phyloP scores from a whole-genome alignment of 148 eudicot genomes.

The Beta vulgaris region DNA sequence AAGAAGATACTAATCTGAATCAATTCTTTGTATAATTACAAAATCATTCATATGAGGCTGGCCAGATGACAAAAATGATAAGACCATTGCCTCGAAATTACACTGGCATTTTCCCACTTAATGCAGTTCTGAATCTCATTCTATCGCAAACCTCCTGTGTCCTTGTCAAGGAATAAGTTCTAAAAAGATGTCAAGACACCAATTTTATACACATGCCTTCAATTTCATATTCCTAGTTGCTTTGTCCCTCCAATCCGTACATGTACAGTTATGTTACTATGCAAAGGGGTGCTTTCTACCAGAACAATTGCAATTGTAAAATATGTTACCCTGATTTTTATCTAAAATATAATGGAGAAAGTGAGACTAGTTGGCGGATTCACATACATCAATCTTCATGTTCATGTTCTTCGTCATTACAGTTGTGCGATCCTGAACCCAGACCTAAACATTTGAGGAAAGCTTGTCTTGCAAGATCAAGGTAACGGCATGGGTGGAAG shows the following conservation, averaged over 20 bases:
- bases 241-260: constrained; percentile 1
- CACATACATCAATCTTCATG: constrained; percentile 29
- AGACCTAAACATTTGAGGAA: constrained; percentile 59
- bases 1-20: not conserved
- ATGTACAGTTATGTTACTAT: constrained; percentile 24
- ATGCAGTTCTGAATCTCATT: not conserved
- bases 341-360: not conserved
- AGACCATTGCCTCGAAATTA: not conserved
- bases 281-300: not conserved
- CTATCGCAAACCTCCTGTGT: not conserved
- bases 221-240: not conserved
- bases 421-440: constrained; percentile 28
- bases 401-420: constrained; percentile 18
- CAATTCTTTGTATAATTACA: not conserved
- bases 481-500: constrained; percentile 48
- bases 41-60: constrained; percentile 7
- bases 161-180: not conserved
- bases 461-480: constrained; percentile 60
- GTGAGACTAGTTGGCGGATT: not conserved
- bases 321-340: not conserved
- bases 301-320: not conserved
- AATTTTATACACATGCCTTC: constrained; percentile 5
- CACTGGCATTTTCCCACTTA: not conserved
- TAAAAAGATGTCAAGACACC: not conserved
- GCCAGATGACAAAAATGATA: not conserved